Percentiles rank a stretch among this genome's conserved stretches.
These are phyloP conservation scores for Ananas comosus DNA, from an alignment of 176 grass and related monocot species.

Conservation along the genomic window DNA sequence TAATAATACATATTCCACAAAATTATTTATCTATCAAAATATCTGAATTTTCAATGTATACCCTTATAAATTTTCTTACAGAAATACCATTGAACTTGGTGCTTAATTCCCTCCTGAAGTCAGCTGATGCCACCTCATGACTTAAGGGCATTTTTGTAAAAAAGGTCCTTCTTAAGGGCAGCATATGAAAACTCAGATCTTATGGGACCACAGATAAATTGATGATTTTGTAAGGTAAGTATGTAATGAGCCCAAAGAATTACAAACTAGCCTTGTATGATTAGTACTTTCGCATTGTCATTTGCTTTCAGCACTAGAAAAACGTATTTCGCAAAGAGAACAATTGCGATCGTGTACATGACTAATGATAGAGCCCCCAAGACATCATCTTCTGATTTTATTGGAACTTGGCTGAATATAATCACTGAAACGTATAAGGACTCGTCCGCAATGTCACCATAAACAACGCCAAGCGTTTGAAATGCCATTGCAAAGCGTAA, in stretches of 20 bases:
- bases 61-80: too few species aligned
- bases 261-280: background rate
- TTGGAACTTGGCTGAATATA: conserved; percentile 94
- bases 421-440: conserved; percentile 91
- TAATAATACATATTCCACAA: background rate
- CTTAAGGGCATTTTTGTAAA: too few species aligned
- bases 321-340: conserved; percentile 79
- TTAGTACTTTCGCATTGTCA: conserved; percentile 76
- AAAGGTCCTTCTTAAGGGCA: too few species aligned
- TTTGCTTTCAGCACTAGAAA: conserved; percentile 97
- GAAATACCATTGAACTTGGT: too few species aligned
- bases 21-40: too few species aligned
- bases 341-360: conserved; percentile 85
- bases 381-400: conserved; percentile 82
- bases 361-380: conserved; percentile 84
- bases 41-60: too few species aligned
- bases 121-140: too few species aligned
- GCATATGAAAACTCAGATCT: too few species aligned
- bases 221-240: too few species aligned
- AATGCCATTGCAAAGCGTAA: conserved; percentile 81
- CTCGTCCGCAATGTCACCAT: conserved; percentile 97
- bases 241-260: background rate
- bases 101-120: too few species aligned
- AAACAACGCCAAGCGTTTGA: conserved; percentile 92
- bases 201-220: too few species aligned